Evolutionary conservation across 257 asterid species (phyloP).

Genomic region (Solanum boliviense): DNA sequence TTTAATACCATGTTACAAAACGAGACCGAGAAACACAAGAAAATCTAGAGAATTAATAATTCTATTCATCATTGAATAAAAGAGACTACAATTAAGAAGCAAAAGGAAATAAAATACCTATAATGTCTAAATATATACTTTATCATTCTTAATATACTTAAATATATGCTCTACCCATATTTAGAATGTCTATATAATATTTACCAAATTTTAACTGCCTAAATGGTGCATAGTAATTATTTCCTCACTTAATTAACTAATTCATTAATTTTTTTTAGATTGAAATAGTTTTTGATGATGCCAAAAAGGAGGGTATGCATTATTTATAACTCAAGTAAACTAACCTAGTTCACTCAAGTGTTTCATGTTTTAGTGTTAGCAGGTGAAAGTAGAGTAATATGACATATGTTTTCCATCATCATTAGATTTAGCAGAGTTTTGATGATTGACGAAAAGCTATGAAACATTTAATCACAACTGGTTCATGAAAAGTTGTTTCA

Average conservation of each 20-base stretch:
- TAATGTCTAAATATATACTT: too few species aligned
- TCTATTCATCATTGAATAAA: too few species aligned
- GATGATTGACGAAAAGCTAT: background rate
- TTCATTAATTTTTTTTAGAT: background rate
- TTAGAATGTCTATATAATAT: too few species aligned
- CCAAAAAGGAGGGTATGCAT: background rate
- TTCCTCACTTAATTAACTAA: background rate
- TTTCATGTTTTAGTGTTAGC: background rate
- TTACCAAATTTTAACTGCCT: background rate
- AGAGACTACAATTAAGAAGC: too few species aligned
- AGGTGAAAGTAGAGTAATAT: background rate
- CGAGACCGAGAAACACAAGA: too few species aligned
- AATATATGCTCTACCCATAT: too few species aligned
- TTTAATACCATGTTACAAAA: too few species aligned
- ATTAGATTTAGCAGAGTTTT: too few species aligned
- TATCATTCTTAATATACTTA: too few species aligned
- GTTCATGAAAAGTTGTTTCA: background rate
- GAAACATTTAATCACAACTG: background rate
- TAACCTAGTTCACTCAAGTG: background rate
- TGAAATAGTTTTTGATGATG: background rate
- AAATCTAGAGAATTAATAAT: too few species aligned
- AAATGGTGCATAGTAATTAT: background rate
- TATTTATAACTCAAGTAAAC: background rate
- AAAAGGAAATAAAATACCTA: too few species aligned
- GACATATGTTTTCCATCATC: background rate